These are phyloP conservation scores for Zangia roseola DNA, from an alignment of 768 basidiomycete species.

Conservation along the genomic window DNA sequence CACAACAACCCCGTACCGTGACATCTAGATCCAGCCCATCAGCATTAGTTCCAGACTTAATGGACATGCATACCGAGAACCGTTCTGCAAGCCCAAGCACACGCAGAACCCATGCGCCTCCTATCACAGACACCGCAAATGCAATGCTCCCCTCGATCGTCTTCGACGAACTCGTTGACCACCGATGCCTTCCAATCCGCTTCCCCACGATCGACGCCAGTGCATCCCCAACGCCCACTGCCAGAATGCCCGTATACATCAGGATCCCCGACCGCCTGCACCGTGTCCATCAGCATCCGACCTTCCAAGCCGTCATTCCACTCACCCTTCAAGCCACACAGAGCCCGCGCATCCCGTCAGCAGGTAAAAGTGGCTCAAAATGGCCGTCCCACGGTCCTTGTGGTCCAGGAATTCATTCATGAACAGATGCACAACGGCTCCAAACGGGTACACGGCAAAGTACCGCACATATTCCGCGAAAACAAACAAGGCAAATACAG, in stretches of 20 bases:
- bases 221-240: conserved; percentile 91
- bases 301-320: conserved; percentile 13
- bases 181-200: conserved; percentile 73
- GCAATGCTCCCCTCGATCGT: conserved; percentile 91
- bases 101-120: conserved; percentile 69
- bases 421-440: conserved; percentile 90
- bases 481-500: conserved; percentile 91
- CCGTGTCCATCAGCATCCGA: conserved; percentile 5
- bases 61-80: conserved; percentile 66
- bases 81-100: conserved; percentile 63
- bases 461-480: conserved; percentile 98
- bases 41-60: conserved; percentile 12
- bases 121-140: conserved; percentile 69
- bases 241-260: conserved; percentile 82
- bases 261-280: conserved; percentile 49
- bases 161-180: conserved; percentile 83
- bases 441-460: conserved; percentile 97
- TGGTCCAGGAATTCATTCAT: conserved; percentile 97
- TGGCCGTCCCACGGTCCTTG: conserved; percentile 93
- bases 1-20: conserved; percentile 63
- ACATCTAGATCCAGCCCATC: conserved; percentile 46
- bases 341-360: conserved; percentile 93
- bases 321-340: conserved; percentile 93
- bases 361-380: conserved; percentile 96
- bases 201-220: conserved; percentile 92